Base-by-base conservation (phyloP, 495 filamentous ascomycete species). In the Copromyces sp. region DNA sequence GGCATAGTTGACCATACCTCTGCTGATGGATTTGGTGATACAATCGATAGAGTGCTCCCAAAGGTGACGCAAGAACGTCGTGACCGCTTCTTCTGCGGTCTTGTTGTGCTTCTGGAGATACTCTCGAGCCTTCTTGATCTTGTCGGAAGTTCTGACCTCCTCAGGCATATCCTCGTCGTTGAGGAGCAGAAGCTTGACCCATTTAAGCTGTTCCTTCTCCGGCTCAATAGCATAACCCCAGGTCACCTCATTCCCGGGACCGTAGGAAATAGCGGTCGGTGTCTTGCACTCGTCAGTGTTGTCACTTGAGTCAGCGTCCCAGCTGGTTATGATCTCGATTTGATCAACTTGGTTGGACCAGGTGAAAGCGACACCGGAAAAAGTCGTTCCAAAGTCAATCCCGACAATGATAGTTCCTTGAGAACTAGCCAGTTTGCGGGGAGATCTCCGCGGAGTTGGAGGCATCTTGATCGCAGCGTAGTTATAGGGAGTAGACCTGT, bases 111-210 rank as follows among this genome's bases (percentile, higher is more conserved):
- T 70, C 16, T 72, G n/a, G 29, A 79, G 24, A 6, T 47, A 71
- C 1, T 38, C 14, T 2, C 73, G 74, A 2, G 77, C 74, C 2
- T 68, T 37, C 6, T 61, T 53, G 24, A 79, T 47, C 17, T 72
- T 70, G 3, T 40, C 17, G 7, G 75, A 77, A 6, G 44, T 3
- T 4, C 59, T 65, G 3, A 80, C 44, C 0, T 79, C 53, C 0
- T 47, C 41, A 0, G 72, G 68, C 0, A 81, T 35, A 37, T 80
- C 80, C 8, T 79, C 35, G 1, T 75, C 45, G 2, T 80, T 71
- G n/a, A 81, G 12, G 2, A 82, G 71, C 4, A 81, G 74, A 0
- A 82, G 75, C 77, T 82, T 82, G 70, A 81, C 78, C 79, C 79
- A 81, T 45, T 72, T 68, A 1, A 78, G 12, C 12, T 76, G 74